Evolutionary conservation across 352 stramenopile genomes (phyloP).

Genomic region (Pythium oligandrum): DNA sequence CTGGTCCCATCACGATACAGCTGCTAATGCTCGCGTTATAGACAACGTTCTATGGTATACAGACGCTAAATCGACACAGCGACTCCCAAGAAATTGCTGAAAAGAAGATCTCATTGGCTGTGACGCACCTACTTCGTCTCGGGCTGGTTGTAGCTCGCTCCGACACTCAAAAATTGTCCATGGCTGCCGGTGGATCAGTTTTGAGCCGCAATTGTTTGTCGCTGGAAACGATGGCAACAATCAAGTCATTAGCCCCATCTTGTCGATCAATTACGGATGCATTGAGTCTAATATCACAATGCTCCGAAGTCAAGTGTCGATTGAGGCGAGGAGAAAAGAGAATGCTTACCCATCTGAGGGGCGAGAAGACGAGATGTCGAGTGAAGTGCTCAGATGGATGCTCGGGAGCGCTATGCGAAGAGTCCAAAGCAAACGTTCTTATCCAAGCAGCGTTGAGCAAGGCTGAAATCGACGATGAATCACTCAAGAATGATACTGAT

Average conservation of each 20-base stretch:
- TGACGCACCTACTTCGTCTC: no score
- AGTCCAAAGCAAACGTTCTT: conserved; percentile 31
- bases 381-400: conserved; percentile 10
- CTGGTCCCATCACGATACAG: no score
- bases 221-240: conserved; percentile 52
- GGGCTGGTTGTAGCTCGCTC: no score
- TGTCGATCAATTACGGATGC: conserved; percentile 12
- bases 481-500: conserved; percentile 16
- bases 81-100: neutral
- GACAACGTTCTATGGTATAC: conserved; percentile 1
- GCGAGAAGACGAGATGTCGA: conserved; percentile 12
- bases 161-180: conserved; percentile 9
- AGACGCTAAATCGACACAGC: conserved; percentile 3
- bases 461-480: conserved; percentile 4
- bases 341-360: conserved; percentile 22
- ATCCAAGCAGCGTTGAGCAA: conserved; percentile 29
- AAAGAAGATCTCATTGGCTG: neutral
- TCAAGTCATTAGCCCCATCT: conserved; percentile 21
- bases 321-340: conserved; percentile 27
- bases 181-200: conserved; percentile 33
- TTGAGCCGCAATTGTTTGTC: conserved; percentile 71
- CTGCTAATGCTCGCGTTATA: neutral
- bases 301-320: conserved; percentile 21
- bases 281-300: conserved; percentile 20
- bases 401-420: conserved; percentile 5